phyloP scores from a whole-genome alignment of 345 rosid genomes.

The Hevea brasiliensis region DNA sequence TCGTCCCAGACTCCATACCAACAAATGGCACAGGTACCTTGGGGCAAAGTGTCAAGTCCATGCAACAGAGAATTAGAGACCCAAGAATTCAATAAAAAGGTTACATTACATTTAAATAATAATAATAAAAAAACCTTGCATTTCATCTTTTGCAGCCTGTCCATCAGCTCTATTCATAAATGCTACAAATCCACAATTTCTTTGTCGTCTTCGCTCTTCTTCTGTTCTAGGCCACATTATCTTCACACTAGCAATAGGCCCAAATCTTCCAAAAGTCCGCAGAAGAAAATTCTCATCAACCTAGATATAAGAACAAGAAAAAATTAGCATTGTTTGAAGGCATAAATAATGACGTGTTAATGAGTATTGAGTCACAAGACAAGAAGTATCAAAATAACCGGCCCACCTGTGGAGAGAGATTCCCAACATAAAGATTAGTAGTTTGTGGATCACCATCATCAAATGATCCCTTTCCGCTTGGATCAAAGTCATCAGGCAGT shows the following conservation, averaged over 20 bases:
- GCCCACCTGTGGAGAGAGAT: constrained; percentile 85
- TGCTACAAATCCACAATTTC: constrained; percentile 97
- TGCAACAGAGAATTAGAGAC: background rate
- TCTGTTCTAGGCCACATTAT: constrained; percentile 99
- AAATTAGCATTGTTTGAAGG: constrained; percentile 4
- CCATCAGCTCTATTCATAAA: constrained; percentile 98
- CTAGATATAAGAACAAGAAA: constrained; percentile 36
- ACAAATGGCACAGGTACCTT: background rate
- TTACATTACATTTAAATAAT: background rate
- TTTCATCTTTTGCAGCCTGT: constrained; percentile 99
- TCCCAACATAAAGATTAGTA: constrained; percentile 95
- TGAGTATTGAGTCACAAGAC: background rate
- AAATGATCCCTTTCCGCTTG: constrained; percentile 98
- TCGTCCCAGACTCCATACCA: background rate
- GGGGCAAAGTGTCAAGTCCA: background rate
- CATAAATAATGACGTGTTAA: background rate
- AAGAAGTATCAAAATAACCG: constrained; percentile 19
- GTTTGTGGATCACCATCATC: constrained; percentile 99
- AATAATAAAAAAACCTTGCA: constrained; percentile 71
- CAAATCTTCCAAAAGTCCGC: constrained; percentile 98
- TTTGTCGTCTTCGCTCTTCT: constrained; percentile 87
- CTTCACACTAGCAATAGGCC: constrained; percentile 99
- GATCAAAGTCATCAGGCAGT: constrained; percentile 96
- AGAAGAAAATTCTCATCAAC: constrained; percentile 98
- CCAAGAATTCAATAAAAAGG: background rate